phyloP scores from a whole-genome alignment of 2,329 filamentous ascomycete species.

The Penicillium sp. region DNA sequence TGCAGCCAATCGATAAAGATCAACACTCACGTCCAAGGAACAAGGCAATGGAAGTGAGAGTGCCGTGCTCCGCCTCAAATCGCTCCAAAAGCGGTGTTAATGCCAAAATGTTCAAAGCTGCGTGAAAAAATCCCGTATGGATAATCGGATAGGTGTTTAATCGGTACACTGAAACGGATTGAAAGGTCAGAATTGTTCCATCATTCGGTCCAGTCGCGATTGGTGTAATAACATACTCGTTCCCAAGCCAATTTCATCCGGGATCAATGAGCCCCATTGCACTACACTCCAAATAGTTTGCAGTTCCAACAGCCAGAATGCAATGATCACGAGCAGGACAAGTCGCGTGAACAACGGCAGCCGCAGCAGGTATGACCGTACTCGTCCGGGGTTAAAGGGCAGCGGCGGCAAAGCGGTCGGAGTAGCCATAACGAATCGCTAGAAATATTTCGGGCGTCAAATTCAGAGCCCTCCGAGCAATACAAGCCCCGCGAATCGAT shows the following conservation, averaged over 20 bases:
- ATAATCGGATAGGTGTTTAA: constrained; percentile 88
- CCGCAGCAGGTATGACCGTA: constrained; percentile 74
- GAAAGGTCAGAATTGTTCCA: not conserved
- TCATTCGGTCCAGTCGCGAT: too few species aligned
- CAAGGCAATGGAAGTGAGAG: constrained; percentile 74
- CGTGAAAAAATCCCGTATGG: constrained; percentile 74
- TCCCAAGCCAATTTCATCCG: constrained; percentile 64
- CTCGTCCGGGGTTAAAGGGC: constrained; percentile 64
- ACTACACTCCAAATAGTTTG: constrained; percentile 65
- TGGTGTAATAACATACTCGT: constrained; percentile 54
- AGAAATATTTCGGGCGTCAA: too few species aligned
- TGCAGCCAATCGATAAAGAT: not conserved
- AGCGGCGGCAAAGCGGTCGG: constrained; percentile 46
- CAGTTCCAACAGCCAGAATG: constrained; percentile 63
- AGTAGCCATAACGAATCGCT: constrained; percentile 36
- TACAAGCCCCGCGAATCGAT: too few species aligned
- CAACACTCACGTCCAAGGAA: constrained; percentile 77
- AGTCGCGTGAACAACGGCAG: constrained; percentile 82
- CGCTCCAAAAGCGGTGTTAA: constrained; percentile 83
- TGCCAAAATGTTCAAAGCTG: constrained; percentile 70
- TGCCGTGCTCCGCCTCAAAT: constrained; percentile 90
- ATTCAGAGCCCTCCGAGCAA: too few species aligned
- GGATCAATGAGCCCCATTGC: constrained; percentile 73
- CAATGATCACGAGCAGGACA: constrained; percentile 60
- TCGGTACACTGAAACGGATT: constrained; percentile 64